phyloP scores from a whole-genome alignment of 805 yeast species.

The Monosporozyma aerobia region DNA sequence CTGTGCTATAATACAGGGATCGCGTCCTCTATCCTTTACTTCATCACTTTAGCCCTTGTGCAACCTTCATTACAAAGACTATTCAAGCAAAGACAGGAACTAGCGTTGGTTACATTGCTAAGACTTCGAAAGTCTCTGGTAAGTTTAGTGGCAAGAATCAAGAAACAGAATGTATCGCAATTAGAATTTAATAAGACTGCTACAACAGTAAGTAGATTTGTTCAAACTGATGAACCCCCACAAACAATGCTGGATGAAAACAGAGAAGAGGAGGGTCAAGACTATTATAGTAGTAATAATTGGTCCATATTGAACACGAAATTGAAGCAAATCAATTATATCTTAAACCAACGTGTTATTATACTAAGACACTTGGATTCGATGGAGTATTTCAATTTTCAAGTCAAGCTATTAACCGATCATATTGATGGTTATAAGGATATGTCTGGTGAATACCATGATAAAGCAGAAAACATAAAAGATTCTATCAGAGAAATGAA shows the following conservation, averaged over 20 bases:
- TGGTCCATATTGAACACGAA: slow-evolving; percentile 19
- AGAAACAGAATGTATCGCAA: slow-evolving; percentile 33
- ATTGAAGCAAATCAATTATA: slow-evolving; percentile 23
- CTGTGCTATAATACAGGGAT: slow-evolving; percentile 27
- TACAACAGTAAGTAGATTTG: slow-evolving; percentile 25
- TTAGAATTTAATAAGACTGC: slow-evolving; percentile 34
- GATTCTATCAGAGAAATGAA: slow-evolving; percentile 31
- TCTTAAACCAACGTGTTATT: slow-evolving; percentile 23
- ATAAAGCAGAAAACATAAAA: slow-evolving; percentile 14
- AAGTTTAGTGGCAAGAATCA: slow-evolving; percentile 19
- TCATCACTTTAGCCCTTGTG: slow-evolving; percentile 18
- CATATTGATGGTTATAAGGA: slow-evolving; percentile 13
- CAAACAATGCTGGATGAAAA: slow-evolving; percentile 13
- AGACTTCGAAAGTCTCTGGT: slow-evolving; percentile 25
- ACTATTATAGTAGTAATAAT: not conserved
- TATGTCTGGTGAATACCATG: not conserved
- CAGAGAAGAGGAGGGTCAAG: slow-evolving; percentile 6
- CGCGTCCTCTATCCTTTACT: slow-evolving; percentile 13
- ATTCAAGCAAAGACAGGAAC: slow-evolving; percentile 33
- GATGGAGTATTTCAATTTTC: slow-evolving; percentile 24
- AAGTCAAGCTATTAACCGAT: slow-evolving; percentile 21
- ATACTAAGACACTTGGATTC: slow-evolving; percentile 11
- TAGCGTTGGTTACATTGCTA: slow-evolving; percentile 23
- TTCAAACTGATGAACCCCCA: slow-evolving; percentile 16
- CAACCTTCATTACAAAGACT: slow-evolving; percentile 35